Conservation (phyloP, 306 rosid genomes). For the Gastrolobium bilobum region DNA sequence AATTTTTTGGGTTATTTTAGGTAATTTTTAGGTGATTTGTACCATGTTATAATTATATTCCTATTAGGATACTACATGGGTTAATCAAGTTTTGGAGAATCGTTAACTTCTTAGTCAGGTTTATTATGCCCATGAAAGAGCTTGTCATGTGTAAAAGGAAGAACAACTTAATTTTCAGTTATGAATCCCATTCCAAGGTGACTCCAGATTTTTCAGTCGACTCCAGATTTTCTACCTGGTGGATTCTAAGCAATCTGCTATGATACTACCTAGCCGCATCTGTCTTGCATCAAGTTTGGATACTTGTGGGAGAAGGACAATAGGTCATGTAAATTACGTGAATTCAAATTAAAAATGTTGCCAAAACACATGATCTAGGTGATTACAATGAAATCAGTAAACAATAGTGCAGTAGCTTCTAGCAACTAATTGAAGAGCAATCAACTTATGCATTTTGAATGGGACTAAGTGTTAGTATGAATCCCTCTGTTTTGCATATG, state of each 20-base stretch:
- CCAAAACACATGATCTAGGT: neutral
- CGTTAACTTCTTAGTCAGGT: neutral
- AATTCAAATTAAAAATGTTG: slow-evolving; percentile 23
- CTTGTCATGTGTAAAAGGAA: neutral
- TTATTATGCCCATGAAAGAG: neutral
- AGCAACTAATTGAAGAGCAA: slow-evolving; percentile 16
- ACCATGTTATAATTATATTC: slow-evolving; percentile 1
- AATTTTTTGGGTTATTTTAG: neutral
- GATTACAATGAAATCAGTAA: slow-evolving; percentile 11
- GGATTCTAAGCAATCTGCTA: neutral
- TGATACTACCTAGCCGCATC: neutral
- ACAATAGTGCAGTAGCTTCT: slow-evolving; percentile 17
- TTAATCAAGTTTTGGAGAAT: neutral
- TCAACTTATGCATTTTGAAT: slow-evolving; percentile 13
- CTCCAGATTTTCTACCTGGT: neutral
- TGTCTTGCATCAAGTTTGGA: slow-evolving; percentile 6
- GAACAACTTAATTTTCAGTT: slow-evolving; percentile 11
- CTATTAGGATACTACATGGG: neutral
- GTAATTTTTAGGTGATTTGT: neutral
- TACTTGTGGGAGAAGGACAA: slow-evolving; percentile 22
- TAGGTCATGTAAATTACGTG: neutral
- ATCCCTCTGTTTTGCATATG: slow-evolving; percentile 8
- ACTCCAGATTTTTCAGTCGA: neutral
- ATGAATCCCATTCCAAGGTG: neutral
- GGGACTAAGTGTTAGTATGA: neutral